Evolutionary conservation across 2,329 filamentous ascomycete genomes (phyloP).

Genomic region (Fusarium scirpi): DNA sequence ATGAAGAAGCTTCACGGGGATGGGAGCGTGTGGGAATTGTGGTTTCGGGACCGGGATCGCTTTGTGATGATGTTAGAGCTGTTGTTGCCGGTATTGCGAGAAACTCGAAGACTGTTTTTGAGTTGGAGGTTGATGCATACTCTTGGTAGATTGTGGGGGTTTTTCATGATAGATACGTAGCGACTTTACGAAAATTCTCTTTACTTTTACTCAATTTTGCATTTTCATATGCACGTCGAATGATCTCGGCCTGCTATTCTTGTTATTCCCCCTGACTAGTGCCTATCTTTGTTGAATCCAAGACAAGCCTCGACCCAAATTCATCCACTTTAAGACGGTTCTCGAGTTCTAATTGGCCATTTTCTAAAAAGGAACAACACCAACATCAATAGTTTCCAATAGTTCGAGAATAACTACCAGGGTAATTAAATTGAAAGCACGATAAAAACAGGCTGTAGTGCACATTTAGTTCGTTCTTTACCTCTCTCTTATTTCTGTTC

Average conservation of each 20-base stretch:
- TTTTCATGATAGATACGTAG: not conserved
- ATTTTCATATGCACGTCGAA: not conserved
- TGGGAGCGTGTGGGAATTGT: constrained; percentile 23
- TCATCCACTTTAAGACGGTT: not conserved
- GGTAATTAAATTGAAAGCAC: not conserved
- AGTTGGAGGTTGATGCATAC: constrained; percentile 23
- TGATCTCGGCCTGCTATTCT: too few species aligned
- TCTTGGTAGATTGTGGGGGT: not conserved
- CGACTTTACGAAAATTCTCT: not conserved
- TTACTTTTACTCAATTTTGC: too few species aligned
- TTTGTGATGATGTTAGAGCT: constrained; percentile 11
- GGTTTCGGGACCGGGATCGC: constrained; percentile 11
- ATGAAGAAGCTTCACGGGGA: constrained; percentile 5
- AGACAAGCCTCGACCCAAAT: not conserved
- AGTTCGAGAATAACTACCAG: not conserved
- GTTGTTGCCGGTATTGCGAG: constrained; percentile 15
- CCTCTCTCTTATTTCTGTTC: rapidly evolving
- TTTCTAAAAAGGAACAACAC: not conserved
- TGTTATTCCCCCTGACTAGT: not conserved
- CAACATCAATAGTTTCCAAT: not conserved
- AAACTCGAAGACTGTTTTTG: constrained; percentile 12
- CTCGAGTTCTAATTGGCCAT: not conserved
- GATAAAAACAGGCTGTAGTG: not conserved
- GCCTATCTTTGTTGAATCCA: too few species aligned
- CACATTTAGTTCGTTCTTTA: too few species aligned